Base-by-base conservation (phyloP, 306 rosid species). In the Bauhinia variegata region DNA sequence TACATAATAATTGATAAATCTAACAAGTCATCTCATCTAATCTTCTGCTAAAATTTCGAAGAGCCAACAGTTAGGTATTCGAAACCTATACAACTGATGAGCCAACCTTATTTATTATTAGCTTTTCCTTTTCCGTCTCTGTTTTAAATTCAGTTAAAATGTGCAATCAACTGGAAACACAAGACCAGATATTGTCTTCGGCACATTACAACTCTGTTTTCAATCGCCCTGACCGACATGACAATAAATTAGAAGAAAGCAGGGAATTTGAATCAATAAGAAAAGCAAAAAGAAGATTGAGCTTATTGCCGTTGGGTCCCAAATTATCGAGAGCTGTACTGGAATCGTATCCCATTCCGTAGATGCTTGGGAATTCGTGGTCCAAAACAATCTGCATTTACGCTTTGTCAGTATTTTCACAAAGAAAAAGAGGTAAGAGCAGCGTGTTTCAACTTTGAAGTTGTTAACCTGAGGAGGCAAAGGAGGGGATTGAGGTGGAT, bases 31-130 rank as follows among this genome's bases (percentile, higher is more conserved):
- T 83, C 88, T 83, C n/a, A n/a, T n/a, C n/a, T n/a, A n/a, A n/a
- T 83, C 82, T 83, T 91, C 95, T 83, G 78, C 89, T 85, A 85
- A 89, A 89, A 89, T 63, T 71, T 84, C 86, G 89, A 87, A 87
- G 96, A 82, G 83, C 89, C 78, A 87, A 79, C 78, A 79, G 89
- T 84, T 81, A 85, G 91, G 88, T 84, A 84, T 78, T 70, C 72
- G 73, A 61, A 79, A 60, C 88, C 91, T 89, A 89, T 89, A 92
- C 98, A 89, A 68, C 87, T 56, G 70, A 59, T 60, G 19, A 31
- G n/a, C 28, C 28, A 23, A 16, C 14, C 0, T 34, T 36, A 37
- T 46, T 61, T 69, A 57, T 58, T 73, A 31, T 38, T 49, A 12
- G n/a, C n/a, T n/a, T 51, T 55, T 33, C 65, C 57, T 34, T 39